Evolutionary conservation across 306 rosid genomes (phyloP).

Genomic region (Medicago lupulina): DNA sequence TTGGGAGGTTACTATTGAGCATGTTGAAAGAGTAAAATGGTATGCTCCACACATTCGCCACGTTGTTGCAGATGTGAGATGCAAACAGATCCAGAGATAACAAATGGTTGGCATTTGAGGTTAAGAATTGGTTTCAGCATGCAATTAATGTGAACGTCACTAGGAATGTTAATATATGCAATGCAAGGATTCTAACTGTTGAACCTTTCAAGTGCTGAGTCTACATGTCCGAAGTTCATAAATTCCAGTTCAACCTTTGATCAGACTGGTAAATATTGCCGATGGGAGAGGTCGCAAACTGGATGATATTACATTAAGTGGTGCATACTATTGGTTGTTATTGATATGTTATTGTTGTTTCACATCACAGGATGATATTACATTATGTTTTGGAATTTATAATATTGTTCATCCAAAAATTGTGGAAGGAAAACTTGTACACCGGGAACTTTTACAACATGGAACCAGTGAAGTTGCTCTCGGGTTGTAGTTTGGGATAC

Average conservation of each 20-base stretch:
- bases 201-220: constrained; percentile 17
- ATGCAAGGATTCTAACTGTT: constrained; percentile 17
- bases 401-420: background rate
- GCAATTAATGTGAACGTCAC: background rate
- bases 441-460: background rate
- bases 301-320: constrained; percentile 8
- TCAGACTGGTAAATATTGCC: constrained; percentile 16
- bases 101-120: constrained; percentile 21
- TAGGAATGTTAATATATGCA: constrained; percentile 12
- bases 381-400: background rate
- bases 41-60: constrained; percentile 95
- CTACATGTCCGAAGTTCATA: background rate
- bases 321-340: background rate
- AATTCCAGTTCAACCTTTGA: background rate
- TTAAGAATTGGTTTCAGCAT: constrained; percentile 25
- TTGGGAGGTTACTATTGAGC: constrained; percentile 80
- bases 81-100: constrained; percentile 54
- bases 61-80: constrained; percentile 81
- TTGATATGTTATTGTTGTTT: background rate
- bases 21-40: constrained; percentile 93
- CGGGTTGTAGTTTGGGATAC: background rate
- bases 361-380: background rate
- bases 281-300: constrained; percentile 4
- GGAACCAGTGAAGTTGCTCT: background rate
- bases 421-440: background rate